Base-by-base conservation (phyloP, 2,329 filamentous ascomycete species). In the Tympanopsis confertula region DNA sequence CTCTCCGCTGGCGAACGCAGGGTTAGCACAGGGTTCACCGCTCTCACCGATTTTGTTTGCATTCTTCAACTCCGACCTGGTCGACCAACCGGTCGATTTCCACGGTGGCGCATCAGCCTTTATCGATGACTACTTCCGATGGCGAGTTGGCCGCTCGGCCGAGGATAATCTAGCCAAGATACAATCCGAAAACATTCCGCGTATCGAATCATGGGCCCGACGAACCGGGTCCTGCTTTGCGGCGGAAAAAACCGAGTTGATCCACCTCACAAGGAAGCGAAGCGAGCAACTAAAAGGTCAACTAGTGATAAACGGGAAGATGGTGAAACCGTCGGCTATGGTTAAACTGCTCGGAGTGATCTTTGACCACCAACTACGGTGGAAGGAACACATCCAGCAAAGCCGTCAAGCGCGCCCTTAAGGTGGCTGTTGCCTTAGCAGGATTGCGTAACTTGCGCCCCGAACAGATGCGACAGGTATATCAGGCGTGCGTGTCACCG, bases 161-260 rank as follows among this genome's bases (percentile, higher is more conserved):
- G 46, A 52, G 14, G 40, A 48, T 4, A 53, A 53, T 19, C 17
- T 48, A 5, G 41, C 35, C 13, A 49, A 45, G 28, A 45, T 49
- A 4, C 38, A 48, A 20, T 42, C 13, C 7, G 42, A 53, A 36
- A 48, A 50, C 29, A 49, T 53, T 14, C 47, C 53, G 12, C 40
- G 42, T 1, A 51, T 54, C 20, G 24, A 50, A 32, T 36, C 22
- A 35, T 55, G 44, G 53, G 50, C 47, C 5, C 40, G 39, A 15
- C 33, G 40, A 32, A 54, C 48, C 0, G 45, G 52, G 2, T 48
- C 52, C 12, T 41, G 37, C 33, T 57, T 56, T 39, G 39, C 44
- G 7, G 50, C 46, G 0, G 45, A 55, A 20, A 55, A 56, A 39
- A 53, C 46, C 3, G 45, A 51, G 15, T 42, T 55, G 0, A 55